Evolutionary conservation across 805 yeast species (phyloP), one percentile per base, ranked within the genome.

Genomic region (Starmerella geochares): DNA sequence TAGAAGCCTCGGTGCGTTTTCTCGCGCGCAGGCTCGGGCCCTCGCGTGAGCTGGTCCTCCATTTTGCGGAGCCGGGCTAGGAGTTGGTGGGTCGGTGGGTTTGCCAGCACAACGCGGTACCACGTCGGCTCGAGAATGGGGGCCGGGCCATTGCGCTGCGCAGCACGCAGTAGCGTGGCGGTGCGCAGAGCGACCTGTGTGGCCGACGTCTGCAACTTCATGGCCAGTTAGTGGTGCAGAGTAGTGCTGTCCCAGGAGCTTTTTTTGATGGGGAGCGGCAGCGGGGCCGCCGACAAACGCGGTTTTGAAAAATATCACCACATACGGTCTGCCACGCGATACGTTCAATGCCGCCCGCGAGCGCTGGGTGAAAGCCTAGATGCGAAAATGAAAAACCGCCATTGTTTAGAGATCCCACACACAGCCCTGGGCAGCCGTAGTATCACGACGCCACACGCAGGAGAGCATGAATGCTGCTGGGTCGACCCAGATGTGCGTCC

Each of bases 101-200:
- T 74, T 24, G 80, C 73, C 3, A 85, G 84, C 14, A 92, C 86
- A 5, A 84, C 90, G 55, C 81, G 79, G 66, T 75, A 86, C 98
- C 97, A 92, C 1, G 81, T 81, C 1, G 98, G 98, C 60, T 83
- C 81, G 28, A 74, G 67, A 28, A 66, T 71, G 42, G 86, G 72
- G 37, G 56, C 39, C 29, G 50, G 43, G 14, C 13, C 52, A 38
- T 54, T 55, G 16, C 52, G 38, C 10, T 41, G 38, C 10, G 94
- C 90, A 0, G 84, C 75, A 58, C 72, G 73, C 55, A 90, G 68
- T 58, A 80, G 80, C 52, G 82, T 80, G 1, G 95, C 81, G 0
- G 95, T 84, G 60, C 87, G 77, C 65, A 83, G 83, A 41, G 88
- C 75, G 3, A 88, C 83, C 55, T 77, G 77, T 27, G 80, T 76